phyloP scores from a whole-genome alignment of 2,329 filamentous ascomycete species.

The Myriangium duriaei region DNA sequence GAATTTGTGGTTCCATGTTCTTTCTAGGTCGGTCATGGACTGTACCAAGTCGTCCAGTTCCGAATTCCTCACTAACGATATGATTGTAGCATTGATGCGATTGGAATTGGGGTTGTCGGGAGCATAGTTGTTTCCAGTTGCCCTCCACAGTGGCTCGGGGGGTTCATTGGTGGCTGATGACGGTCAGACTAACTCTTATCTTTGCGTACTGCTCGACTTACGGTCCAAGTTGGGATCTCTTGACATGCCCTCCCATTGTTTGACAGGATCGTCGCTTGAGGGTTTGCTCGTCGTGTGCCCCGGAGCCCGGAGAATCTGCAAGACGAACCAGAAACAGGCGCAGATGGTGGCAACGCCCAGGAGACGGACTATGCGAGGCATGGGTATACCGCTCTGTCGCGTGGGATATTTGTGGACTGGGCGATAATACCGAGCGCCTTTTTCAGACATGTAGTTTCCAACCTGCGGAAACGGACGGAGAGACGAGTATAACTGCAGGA shows the following conservation, averaged over 20 bases:
- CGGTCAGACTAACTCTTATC: too few species aligned
- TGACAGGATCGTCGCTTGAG: constrained; percentile 19
- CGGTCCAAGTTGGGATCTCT: constrained; percentile 79
- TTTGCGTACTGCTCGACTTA: constrained; percentile 41
- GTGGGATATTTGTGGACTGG: constrained; percentile 16
- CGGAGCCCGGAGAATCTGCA: constrained; percentile 56
- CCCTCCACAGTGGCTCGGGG: constrained; percentile 59
- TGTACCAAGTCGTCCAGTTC: constrained; percentile 74
- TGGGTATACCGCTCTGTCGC: constrained; percentile 48
- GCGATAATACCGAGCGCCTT: background rate
- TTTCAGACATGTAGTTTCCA: background rate
- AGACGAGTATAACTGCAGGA: constrained; percentile 1
- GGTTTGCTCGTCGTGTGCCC: constrained; percentile 23
- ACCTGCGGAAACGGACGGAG: background rate
- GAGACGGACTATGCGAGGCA: constrained; percentile 73
- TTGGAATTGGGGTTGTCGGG: constrained; percentile 61
- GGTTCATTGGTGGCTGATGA: constrained; percentile 68
- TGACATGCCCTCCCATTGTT: constrained; percentile 45
- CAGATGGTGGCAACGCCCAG: constrained; percentile 59
- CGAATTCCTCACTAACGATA: constrained; percentile 84
- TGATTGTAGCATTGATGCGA: constrained; percentile 84
- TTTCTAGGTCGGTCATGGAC: constrained; percentile 82
- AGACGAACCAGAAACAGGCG: constrained; percentile 67
- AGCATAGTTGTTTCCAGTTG: constrained; percentile 59
- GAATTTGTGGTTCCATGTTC: constrained; percentile 96